Evolutionary conservation across 2,329 filamentous ascomycete species (phyloP), one percentile per base, ranked within the genome.

Genomic region (Epichloe brachyelytri): DNA sequence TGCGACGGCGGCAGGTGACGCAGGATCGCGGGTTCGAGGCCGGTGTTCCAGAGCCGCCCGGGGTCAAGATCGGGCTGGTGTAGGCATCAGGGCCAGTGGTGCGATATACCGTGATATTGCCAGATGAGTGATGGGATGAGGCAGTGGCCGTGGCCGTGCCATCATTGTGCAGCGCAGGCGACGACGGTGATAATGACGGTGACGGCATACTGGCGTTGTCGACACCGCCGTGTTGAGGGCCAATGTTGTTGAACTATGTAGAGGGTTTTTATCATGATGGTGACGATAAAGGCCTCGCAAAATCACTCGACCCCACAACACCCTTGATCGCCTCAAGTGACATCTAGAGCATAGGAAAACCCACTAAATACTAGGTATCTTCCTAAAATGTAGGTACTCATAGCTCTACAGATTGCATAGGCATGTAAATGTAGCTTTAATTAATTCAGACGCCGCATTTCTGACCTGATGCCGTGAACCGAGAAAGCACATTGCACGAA

Each of bases 1-100:
- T 85, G 55, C 82, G 71, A 43, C 73, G 70, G 11, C 73, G 68
- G 54, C 73, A 76, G 39, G 71, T 75, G 17, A 76, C 71, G 57
- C 73, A 75, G 54, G 72, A 75, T 54, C 73, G 66, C 33, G 73
- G 73, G 54, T 75, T 75, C 45, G 74, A 53, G 38, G 64, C 65
- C 6, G 67, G 65, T 20, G 57, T 49, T 46, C 61, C 54, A 40
- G 61, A 62, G 54, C 64, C 61, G 38, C 56, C 65, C n/a, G 65
- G 56, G 30, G 65, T 58, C 51, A 61, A 50, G 50, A 69, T 66
- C 51, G 67, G 67, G 44, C 60, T 56, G 34, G 64, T 63, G 54
- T 68, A 62, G 50, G 67, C 67, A 19, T 68, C 66, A 17, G 65
- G 64, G 5, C 67, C 67, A n/a, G 67, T 66, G 33, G 67, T 69